phyloP scores from a whole-genome alignment of 2,329 filamentous ascomycete species.

The Diaporthe aspalathi region DNA sequence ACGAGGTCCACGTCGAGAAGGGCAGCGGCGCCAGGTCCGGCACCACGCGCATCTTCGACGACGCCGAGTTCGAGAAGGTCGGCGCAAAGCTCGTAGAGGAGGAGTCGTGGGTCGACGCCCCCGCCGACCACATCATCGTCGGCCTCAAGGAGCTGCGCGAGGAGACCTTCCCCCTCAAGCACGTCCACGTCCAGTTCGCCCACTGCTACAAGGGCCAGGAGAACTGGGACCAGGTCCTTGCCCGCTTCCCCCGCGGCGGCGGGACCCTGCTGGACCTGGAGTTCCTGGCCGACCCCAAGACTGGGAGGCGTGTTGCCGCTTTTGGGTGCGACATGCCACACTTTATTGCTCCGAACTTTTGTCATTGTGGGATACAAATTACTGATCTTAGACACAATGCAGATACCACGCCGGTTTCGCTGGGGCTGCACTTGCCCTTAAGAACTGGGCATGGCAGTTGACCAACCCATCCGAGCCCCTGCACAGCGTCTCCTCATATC shows the following conservation, averaged over 20 bases:
- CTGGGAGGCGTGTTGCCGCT: conserved; percentile 76
- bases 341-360: not conserved
- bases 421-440: conserved; percentile 77
- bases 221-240: conserved; percentile 83
- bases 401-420: conserved; percentile 40
- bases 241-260: conserved; percentile 79
- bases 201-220: conserved; percentile 83
- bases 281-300: conserved; percentile 78
- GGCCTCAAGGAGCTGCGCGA: conserved; percentile 84
- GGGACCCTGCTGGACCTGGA: conserved; percentile 88
- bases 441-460: conserved; percentile 88
- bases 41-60: conserved; percentile 74
- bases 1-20: conserved; percentile 75
- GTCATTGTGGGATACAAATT: not conserved
- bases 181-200: conserved; percentile 78
- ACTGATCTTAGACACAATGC: not conserved
- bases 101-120: conserved; percentile 75
- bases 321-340: conserved; percentile 66
- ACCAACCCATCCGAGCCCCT: conserved; percentile 73
- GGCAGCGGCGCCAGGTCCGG: conserved; percentile 48
- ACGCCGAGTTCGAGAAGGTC: conserved; percentile 69
- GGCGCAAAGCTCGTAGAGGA: conserved; percentile 75
- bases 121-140: conserved; percentile 76
- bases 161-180: conserved; percentile 77
- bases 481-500: conserved; percentile 74